These are phyloP conservation scores for Sugiyamaella xylanicola DNA, from an alignment of 1,139 yeast species.

Conservation along the genomic window DNA sequence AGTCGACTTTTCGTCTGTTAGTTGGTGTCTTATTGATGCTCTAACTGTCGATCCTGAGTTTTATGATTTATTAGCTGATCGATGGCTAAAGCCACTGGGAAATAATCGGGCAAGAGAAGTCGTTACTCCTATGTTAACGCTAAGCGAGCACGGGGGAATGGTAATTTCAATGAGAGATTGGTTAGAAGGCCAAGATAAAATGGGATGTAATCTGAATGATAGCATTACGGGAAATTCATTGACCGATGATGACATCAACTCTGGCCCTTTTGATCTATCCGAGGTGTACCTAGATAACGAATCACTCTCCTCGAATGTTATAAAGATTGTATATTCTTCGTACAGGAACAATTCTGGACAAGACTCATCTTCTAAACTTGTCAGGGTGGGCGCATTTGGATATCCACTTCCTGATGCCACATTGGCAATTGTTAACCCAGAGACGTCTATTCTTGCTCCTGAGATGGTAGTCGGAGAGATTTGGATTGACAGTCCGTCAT, in stretches of 20 bases:
- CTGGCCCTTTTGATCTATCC: constrained; percentile 53
- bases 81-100: constrained; percentile 91
- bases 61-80: constrained; percentile 82
- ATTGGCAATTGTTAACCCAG: constrained; percentile 92
- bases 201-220: constrained; percentile 46
- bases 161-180: constrained; percentile 90
- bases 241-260: constrained; percentile 38
- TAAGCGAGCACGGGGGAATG: constrained; percentile 96
- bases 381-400: constrained; percentile 90
- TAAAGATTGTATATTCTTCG: constrained; percentile 66
- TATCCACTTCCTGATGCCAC: constrained; percentile 94
- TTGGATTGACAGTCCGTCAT: constrained; percentile 91
- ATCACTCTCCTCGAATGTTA: constrained; percentile 74
- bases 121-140: constrained; percentile 84
- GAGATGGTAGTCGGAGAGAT: constrained; percentile 91
- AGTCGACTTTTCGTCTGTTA: constrained; percentile 77
- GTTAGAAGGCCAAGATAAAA: constrained; percentile 61
- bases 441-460: constrained; percentile 66
- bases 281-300: constrained; percentile 81
- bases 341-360: constrained; percentile 46
- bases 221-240: not conserved
- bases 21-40: constrained; percentile 90
- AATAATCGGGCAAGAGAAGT: constrained; percentile 75
- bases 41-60: constrained; percentile 94
- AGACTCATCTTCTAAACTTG: constrained; percentile 48